A percentile compares a stretch with the other conserved stretches of the same genome.
Evolutionary conservation across 2,329 filamentous ascomycete genomes (phyloP).

Genomic region (Cercospora berteroae): DNA sequence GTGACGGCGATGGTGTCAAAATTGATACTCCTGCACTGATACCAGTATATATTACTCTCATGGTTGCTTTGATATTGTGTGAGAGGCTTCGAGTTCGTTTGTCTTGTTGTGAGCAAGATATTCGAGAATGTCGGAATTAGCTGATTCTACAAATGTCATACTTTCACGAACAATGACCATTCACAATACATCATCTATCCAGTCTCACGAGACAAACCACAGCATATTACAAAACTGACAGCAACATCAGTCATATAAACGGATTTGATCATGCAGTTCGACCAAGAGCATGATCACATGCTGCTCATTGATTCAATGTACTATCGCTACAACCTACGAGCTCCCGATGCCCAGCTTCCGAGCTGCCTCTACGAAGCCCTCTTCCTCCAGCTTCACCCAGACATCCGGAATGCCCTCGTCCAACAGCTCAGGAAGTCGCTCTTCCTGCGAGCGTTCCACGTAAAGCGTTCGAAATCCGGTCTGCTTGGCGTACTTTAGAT

Average conservation of each 20-base stretch:
- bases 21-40: not conserved
- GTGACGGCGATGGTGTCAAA: not conserved
- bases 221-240: too few species aligned
- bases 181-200: not conserved
- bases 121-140: not conserved
- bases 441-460: constrained; percentile 66
- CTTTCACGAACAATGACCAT: not conserved
- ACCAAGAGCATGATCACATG: not conserved
- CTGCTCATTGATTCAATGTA: not conserved
- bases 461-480: constrained; percentile 70
- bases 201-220: not conserved
- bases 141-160: not conserved
- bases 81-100: not conserved
- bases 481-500: constrained; percentile 64
- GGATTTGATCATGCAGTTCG: not conserved
- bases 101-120: not conserved
- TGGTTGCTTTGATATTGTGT: not conserved
- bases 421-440: constrained; percentile 56
- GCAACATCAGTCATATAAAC: not conserved
- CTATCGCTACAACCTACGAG: not conserved
- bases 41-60: not conserved
- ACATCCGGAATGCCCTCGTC: constrained; percentile 64
- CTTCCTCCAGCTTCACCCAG: constrained; percentile 54
- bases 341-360: constrained; percentile 35
- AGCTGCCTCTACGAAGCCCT: constrained; percentile 50